Base-by-base conservation (phyloP, 2,329 filamentous ascomycete species). In the Paecilomyces sp. region DNA sequence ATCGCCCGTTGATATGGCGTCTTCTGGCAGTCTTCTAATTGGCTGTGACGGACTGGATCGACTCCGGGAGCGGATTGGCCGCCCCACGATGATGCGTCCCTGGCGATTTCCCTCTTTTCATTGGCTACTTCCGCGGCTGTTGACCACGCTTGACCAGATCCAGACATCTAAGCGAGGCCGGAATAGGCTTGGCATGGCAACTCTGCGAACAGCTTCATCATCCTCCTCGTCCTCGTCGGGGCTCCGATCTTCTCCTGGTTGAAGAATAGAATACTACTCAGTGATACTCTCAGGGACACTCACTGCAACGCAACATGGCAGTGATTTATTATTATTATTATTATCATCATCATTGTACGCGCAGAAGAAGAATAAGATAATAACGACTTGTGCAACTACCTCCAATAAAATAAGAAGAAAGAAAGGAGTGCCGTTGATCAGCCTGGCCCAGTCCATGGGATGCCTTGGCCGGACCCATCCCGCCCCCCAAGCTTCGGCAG, bases 1-100 rank as follows among this genome's bases (percentile, higher is more conserved):
- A 73, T 73, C 70, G 57, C 57, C 54, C 60, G 57, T 52, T 57
- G 54, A 60, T 68, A 73, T 73, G 70, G 71, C 71, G 70, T 70
- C 70, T 72, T 70, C 68, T 61, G 33, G 22, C 51, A 36, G 1
- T 0, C 0, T 30, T 36, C 41, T 67, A 58, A 73, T 73, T 72
- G 71, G 22, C 22, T 22, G 22, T 22, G 22, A 22, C 22, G 22
- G 22, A 30, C 57, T 58, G 55, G 53, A 55, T 18, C 60, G 60
- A 59, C 61, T 22, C 22, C 22, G 22, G 53, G 55, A 57, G 60
- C 62, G 51, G 60, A 57, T 34, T 28, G 3, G 25, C 3, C 25
- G 25, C 41, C 33, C 54, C 55, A 24, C 22, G 22, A 34, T 56
- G 57, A 51, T n/a, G 52, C 51, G 28, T 12, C 51, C 51, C 24